Base-by-base conservation (phyloP, 2,329 filamentous ascomycete species). In the Alternaria longipes region DNA sequence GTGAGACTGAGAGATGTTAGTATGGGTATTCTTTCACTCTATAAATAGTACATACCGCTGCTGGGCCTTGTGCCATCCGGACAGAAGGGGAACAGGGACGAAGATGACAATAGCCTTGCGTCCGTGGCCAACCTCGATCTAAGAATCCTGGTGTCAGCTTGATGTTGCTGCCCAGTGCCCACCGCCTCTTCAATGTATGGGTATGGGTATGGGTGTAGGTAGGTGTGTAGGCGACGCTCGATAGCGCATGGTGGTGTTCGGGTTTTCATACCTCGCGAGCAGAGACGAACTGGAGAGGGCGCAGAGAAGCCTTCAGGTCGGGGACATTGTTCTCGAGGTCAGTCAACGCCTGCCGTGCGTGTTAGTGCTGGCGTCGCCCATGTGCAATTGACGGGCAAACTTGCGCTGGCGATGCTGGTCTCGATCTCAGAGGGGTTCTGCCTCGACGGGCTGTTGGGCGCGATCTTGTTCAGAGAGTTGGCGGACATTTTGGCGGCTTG, bases 91-190 rank as follows among this genome's bases (percentile, higher is more conserved):
- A 84, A 99, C 95, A 83, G 95, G 95, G 89, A 99, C 95, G 92
- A 99, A 99, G 92, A 99, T 97, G 89, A 97, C 94, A 88, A 99
- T 95, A 82, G 95, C 95, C 91, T 98, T 99, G 90, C 97, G 97
- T 90, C 95, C 95, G 89, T 98, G 94, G 88, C 95, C 95, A 87
- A 98, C 94, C 89, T 99, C 95, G 89, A 99, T 95, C 95, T 99
- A 81, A 81, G 80, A 83, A 79, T 84, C 83, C 83, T 84, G 83
- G 83, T 84, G 82, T 84, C 82, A 84, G 83, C 83, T 70, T 74
- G 69, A 66, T 77, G 79, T 79, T 78, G 83, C 82, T 80, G 81
- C 81, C 83, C 83, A 84, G 83, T 84, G 83, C 83, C 83, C 83
- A 84, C 74, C 83, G 82, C 83, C 82, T 84, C 83, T 84, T 84